Base-by-base conservation (phyloP, 108 stramenopile genomes). In the Cafeteria roenbergensis region DNA sequence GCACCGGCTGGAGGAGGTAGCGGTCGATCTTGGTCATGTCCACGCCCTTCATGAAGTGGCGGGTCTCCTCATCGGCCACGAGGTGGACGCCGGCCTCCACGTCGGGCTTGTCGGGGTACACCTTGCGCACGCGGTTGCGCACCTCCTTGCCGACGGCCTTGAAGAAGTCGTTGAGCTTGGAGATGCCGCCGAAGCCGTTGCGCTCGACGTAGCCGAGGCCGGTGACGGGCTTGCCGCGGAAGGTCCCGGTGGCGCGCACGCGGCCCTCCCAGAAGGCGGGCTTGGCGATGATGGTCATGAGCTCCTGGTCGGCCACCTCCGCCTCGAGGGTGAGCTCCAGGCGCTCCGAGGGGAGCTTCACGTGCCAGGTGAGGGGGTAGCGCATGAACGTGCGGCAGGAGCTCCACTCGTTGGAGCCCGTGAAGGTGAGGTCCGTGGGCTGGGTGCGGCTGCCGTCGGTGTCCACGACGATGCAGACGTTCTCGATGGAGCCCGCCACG, bases 181-280 rank as follows among this genome's bases (percentile, higher is more conserved):
- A 9, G 34, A 28, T 20, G 2, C 22, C 34, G 32, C 27, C 27
- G 56, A 69, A 69, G 26, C 68, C 68, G 48, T 69, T 69, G 20
- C 68, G 25, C 53, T 69, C 68, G 14, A 69, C 52, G 48, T 31
- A 69, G 0, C 65, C 68, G 21, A 30, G 9, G 26, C 68, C 68
- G n/a, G 25, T 55, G 24, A 63, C 38, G 4, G 62, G n/a, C n/a
- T 28, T 9, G 0, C 68, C 68, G 33, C 26, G 8, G 20, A 28
- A 14, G 22, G 63, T 62, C 51, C 68, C 68, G 17, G 6, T 4
- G 27, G 65, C 63, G 21, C 37, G 27, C 38, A 67, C 29, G 34
- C 68, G 63, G 38, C 68, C 68, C 27, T 69, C 68, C 68, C 68
- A 69, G 48, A 69, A 69, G 31, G 61, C 68, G 61, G 68, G 68